Conservation (phyloP, 1,284 basidiomycete species). For the Microbotryum intermedium region DNA sequence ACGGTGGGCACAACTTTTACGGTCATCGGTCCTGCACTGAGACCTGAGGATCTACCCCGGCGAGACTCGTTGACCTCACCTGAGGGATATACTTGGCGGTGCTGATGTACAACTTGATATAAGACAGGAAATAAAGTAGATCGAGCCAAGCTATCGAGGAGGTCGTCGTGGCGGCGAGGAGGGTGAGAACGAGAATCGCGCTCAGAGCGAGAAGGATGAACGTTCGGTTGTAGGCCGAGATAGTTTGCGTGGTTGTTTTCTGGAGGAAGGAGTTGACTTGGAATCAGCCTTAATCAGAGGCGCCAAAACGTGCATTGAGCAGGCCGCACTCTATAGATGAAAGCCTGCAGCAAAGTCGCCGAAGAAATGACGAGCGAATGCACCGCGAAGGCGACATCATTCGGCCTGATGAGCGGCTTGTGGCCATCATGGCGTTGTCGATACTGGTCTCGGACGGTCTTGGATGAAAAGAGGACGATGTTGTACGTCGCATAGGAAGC, state of each 20-base stretch:
- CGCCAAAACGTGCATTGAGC: background rate
- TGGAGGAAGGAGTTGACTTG: background rate
- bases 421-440: constrained; percentile 39
- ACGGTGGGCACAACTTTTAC: too few relatives aligned
- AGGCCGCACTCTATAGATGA: constrained; percentile 50
- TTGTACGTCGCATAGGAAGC: constrained; percentile 41
- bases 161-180: constrained; percentile 64
- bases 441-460: constrained; percentile 40
- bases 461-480: constrained; percentile 38
- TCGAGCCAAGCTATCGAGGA: constrained; percentile 39
- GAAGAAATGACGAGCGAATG: constrained; percentile 27
- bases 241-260: constrained; percentile 14
- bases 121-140: constrained; percentile 35
- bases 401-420: constrained; percentile 39
- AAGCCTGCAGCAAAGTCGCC: constrained; percentile 20
- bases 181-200: constrained; percentile 65
- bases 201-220: constrained; percentile 27
- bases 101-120: constrained; percentile 40
- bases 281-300: background rate
- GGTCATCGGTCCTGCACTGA: background rate
- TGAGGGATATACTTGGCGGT: constrained; percentile 40
- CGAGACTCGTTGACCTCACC: constrained; percentile 5
- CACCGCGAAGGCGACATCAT: constrained; percentile 42
- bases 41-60: constrained; percentile 1
- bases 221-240: background rate